Evolutionary conservation across 2,329 filamentous ascomycete species (phyloP).

Genomic region (Botrytis byssoidea): DNA sequence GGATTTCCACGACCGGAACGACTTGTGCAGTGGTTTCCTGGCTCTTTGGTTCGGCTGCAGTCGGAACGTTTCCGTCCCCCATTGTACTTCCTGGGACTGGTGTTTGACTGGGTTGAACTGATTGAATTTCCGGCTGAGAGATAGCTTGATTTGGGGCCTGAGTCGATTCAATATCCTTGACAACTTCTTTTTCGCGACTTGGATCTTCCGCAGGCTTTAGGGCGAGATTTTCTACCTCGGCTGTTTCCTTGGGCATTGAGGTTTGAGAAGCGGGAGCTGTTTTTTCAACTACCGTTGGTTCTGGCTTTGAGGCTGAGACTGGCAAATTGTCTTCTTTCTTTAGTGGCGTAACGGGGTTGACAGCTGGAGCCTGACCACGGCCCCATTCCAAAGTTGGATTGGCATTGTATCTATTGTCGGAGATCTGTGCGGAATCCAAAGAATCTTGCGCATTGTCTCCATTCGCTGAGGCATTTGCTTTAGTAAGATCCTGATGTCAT

Average conservation of each 20-base stretch:
- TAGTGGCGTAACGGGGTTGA: neutral
- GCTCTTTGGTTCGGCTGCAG: neutral
- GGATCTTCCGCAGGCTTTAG: neutral
- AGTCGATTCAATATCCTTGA: neutral
- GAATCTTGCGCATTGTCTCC: neutral
- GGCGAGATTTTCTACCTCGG: neutral
- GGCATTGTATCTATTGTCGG: neutral
- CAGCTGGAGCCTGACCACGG: neutral
- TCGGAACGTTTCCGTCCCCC: neutral
- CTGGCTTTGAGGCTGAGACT: neutral
- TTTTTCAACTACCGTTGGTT: neutral
- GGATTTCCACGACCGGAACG: slow-evolving; percentile 2
- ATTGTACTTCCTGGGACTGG: neutral
- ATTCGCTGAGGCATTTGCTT: neutral
- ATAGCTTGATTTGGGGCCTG: neutral
- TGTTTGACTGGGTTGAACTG: neutral
- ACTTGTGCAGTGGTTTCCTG: neutral
- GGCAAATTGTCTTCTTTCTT: neutral
- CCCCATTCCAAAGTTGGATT: neutral
- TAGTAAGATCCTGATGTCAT: neutral
- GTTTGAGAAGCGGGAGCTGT: neutral
- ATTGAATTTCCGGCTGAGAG: neutral
- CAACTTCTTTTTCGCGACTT: neutral
- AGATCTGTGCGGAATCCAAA: neutral
- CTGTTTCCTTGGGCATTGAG: neutral